Percentiles rank a stretch among this genome's conserved stretches.
These are phyloP conservation scores for Nitzschia sp. DNA, from an alignment of 108 stramenopile genomes.

Conservation along the genomic window DNA sequence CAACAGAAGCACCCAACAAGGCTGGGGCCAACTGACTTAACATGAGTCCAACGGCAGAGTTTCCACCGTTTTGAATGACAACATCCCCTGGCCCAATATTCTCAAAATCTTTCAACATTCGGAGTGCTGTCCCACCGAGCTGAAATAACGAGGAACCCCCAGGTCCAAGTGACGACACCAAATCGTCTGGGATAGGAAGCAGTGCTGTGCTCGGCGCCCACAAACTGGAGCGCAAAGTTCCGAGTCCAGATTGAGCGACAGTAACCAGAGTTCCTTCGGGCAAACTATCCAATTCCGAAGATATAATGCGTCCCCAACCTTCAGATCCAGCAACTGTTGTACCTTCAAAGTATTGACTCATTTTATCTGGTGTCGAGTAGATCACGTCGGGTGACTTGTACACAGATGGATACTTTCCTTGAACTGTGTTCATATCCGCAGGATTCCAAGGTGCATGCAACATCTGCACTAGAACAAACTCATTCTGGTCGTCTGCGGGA, in stretches of 20 bases:
- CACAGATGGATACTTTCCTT: constrained; percentile 52
- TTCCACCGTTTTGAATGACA: constrained; percentile 58
- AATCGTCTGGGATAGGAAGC: constrained; percentile 15
- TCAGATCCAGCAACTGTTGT: constrained; percentile 44
- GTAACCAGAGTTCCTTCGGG: constrained; percentile 38
- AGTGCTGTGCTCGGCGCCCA: constrained; percentile 23
- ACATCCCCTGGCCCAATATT: constrained; percentile 22
- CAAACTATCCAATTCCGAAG: not conserved
- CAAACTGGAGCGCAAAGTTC: constrained; percentile 46
- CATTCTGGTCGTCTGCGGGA: not conserved
- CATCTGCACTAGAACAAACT: constrained; percentile 47
- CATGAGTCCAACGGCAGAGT: constrained; percentile 52
- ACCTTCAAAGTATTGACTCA: constrained; percentile 21
- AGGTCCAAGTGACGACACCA: constrained; percentile 19
- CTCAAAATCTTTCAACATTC: constrained; percentile 40
- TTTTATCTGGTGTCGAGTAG: not conserved
- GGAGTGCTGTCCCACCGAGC: constrained; percentile 50
- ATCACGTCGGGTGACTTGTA: not conserved
- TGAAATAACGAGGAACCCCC: constrained; percentile 37
- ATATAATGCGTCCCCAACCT: constrained; percentile 42
- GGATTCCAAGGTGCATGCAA: constrained; percentile 51
- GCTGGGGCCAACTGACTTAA: constrained; percentile 39
- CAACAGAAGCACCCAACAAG: constrained; percentile 14
- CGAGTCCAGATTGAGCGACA: constrained; percentile 37
- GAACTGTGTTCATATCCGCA: constrained; percentile 54